These are phyloP conservation scores for Zarea fungicola DNA, from an alignment of 2,329 filamentous ascomycete species.

Conservation along the genomic window DNA sequence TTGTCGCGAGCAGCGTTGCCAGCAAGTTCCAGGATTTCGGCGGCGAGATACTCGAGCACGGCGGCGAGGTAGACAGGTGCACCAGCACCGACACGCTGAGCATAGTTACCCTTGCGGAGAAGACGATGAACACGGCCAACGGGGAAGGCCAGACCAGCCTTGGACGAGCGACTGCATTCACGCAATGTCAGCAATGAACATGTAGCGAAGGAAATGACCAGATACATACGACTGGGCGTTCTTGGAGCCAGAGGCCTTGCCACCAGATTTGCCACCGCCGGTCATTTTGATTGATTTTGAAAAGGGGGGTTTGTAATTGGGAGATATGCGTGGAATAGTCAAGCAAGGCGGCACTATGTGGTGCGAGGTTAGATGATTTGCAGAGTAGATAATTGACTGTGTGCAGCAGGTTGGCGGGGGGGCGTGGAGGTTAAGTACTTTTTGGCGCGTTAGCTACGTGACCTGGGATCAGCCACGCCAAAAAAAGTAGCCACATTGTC, in stretches of 20 bases:
- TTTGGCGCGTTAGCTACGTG: slow-evolving; percentile 41
- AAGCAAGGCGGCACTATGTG: slow-evolving; percentile 14
- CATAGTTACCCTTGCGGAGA: slow-evolving; percentile 98
- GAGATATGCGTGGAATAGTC: slow-evolving; percentile 13
- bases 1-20: slow-evolving; percentile 98
- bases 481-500: slow-evolving; percentile 20
- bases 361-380: slow-evolving; percentile 25
- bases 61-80: slow-evolving; percentile 96
- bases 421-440: slow-evolving; percentile 51
- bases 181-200: slow-evolving; percentile 2
- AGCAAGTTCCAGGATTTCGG: slow-evolving; percentile 97
- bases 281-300: slow-evolving; percentile 77
- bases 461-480: slow-evolving; percentile 45
- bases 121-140: slow-evolving; percentile 99
- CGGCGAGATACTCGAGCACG: slow-evolving; percentile 96
- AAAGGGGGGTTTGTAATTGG: slow-evolving; percentile 25
- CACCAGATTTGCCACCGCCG: slow-evolving; percentile 99
- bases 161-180: slow-evolving; percentile 79
- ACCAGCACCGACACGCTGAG: slow-evolving; percentile 97
- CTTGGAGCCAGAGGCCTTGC: slow-evolving; percentile 99
- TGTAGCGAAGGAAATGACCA: background rate
- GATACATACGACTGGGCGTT: slow-evolving; percentile 93
- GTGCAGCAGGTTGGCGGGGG: slow-evolving; percentile 38
- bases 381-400: slow-evolving; percentile 34
- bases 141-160: slow-evolving; percentile 98